Conservation (phyloP, 371 early-diverging fungal species). For the Mortierella sp. region DNA sequence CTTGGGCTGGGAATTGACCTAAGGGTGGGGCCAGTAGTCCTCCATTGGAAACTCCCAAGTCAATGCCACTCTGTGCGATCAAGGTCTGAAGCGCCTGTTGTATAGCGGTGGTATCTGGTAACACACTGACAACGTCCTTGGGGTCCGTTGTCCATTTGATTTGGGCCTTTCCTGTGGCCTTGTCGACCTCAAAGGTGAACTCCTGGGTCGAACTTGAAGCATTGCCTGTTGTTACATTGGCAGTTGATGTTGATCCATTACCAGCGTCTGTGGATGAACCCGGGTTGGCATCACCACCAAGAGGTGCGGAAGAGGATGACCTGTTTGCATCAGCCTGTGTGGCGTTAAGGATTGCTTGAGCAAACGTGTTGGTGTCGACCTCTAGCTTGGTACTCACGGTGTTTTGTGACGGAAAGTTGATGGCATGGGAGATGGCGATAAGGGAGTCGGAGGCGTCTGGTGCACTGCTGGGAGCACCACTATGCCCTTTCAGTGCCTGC, state of each 20-base stretch:
- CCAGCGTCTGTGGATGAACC: no score
- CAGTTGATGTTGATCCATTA: background rate
- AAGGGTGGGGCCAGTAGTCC: slow-evolving; percentile 30
- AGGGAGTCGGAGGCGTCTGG: slow-evolving; percentile 30
- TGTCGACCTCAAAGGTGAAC: slow-evolving; percentile 44
- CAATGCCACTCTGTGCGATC: slow-evolving; percentile 29
- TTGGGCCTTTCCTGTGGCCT: slow-evolving; percentile 48
- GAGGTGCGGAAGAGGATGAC: background rate
- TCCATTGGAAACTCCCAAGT: slow-evolving; percentile 9
- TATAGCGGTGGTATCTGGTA: slow-evolving; percentile 25
- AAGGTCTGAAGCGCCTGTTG: slow-evolving; percentile 37
- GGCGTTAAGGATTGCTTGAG: slow-evolving; percentile 33
- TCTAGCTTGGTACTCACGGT: slow-evolving; percentile 4
- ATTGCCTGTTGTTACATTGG: background rate
- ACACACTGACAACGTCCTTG: slow-evolving; percentile 13
- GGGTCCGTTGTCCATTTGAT: slow-evolving; percentile 46
- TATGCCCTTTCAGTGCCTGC: slow-evolving; percentile 6
- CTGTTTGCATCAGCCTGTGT: slow-evolving; percentile 31
- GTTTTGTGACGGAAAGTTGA: slow-evolving; percentile 27
- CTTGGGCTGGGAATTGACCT: slow-evolving; percentile 49
- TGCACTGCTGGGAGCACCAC: slow-evolving; percentile 5
- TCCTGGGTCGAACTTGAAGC: slow-evolving; percentile 15
- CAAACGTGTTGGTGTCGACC: slow-evolving; percentile 28
- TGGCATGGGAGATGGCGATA: slow-evolving; percentile 39
- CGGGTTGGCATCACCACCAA: background rate